Conservation (phyloP, 2,329 filamentous ascomycete species). For the Monosporascus ibericus region DNA sequence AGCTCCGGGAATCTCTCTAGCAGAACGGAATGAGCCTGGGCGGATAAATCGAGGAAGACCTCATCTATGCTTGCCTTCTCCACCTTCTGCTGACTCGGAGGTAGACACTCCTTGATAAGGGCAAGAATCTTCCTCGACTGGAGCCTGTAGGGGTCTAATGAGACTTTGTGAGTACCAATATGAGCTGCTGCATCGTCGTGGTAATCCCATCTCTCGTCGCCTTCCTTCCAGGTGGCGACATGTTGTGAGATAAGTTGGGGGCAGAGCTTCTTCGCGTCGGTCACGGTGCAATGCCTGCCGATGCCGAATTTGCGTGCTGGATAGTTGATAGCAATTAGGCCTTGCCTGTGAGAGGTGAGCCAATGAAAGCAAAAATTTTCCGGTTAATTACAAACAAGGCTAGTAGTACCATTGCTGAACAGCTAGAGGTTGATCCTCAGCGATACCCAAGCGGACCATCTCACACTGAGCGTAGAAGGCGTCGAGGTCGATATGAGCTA, state of each 20-base stretch:
- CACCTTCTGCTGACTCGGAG: slow-evolving; percentile 60
- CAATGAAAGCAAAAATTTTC: not conserved
- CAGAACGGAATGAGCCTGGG: slow-evolving; percentile 71
- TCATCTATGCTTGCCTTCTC: slow-evolving; percentile 97
- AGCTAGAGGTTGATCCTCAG: slow-evolving; percentile 74
- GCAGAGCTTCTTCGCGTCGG: slow-evolving; percentile 81
- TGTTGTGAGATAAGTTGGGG: slow-evolving; percentile 82
- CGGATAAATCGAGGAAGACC: slow-evolving; percentile 87
- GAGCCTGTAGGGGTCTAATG: slow-evolving; percentile 82
- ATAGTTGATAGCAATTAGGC: slow-evolving; percentile 94
- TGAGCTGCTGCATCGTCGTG: slow-evolving; percentile 71
- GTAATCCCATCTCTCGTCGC: slow-evolving; percentile 88
- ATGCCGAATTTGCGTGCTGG: slow-evolving; percentile 78
- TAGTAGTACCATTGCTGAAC: slow-evolving; percentile 81
- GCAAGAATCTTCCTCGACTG: slow-evolving; percentile 79
- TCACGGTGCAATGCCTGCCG: slow-evolving; percentile 68
- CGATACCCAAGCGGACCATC: slow-evolving; percentile 73
- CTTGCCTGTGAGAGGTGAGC: slow-evolving; percentile 53
- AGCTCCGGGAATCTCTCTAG: slow-evolving; percentile 74
- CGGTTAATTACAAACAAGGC: slow-evolving; percentile 1
- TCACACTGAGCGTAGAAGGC: slow-evolving; percentile 98
- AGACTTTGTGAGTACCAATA: slow-evolving; percentile 88
- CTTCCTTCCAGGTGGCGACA: slow-evolving; percentile 91
- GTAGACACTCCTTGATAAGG: slow-evolving; percentile 68
- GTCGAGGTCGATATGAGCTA: slow-evolving; percentile 92